phyloP scores from a whole-genome alignment of 140 eudicot species.

The Erigeron philadelphicus region DNA sequence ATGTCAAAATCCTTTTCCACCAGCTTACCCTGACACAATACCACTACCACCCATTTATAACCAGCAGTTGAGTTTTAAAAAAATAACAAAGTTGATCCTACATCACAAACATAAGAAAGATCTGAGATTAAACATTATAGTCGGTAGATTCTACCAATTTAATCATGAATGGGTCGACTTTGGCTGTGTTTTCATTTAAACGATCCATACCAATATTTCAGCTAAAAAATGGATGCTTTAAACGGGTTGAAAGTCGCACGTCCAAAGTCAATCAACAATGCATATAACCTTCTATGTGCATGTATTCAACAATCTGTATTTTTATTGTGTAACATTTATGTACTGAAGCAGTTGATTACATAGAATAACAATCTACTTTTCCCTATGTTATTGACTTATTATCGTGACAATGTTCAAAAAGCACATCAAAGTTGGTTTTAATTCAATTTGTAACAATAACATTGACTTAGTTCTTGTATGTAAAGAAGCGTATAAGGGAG shows the following conservation, averaged over 20 bases:
- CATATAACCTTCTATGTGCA: not conserved
- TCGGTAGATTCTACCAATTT: not conserved
- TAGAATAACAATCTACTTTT: no score
- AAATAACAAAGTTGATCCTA: not conserved
- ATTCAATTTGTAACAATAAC: no score
- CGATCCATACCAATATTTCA: no score
- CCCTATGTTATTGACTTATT: no score
- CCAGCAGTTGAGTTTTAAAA: slow-evolving; percentile 25
- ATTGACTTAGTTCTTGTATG: no score
- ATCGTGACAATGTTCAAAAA: no score
- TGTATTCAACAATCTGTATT: not conserved
- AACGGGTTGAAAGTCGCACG: not conserved
- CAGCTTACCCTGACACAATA: slow-evolving; percentile 41
- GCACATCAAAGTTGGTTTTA: no score
- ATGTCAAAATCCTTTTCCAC: slow-evolving; percentile 69
- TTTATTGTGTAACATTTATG: no score
- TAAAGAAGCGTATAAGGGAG: no score
- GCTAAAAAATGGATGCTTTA: not conserved
- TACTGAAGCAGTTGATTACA: no score
- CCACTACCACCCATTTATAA: slow-evolving; percentile 13
- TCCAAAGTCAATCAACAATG: not conserved
- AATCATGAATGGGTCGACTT: not conserved
- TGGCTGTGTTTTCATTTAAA: not conserved
- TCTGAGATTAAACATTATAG: no score
- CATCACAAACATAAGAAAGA: not conserved